Evolutionary conservation across 1,284 basidiomycete species (phyloP), one percentile per base, ranked within the genome.

Genomic region (Vanrija sp.): DNA sequence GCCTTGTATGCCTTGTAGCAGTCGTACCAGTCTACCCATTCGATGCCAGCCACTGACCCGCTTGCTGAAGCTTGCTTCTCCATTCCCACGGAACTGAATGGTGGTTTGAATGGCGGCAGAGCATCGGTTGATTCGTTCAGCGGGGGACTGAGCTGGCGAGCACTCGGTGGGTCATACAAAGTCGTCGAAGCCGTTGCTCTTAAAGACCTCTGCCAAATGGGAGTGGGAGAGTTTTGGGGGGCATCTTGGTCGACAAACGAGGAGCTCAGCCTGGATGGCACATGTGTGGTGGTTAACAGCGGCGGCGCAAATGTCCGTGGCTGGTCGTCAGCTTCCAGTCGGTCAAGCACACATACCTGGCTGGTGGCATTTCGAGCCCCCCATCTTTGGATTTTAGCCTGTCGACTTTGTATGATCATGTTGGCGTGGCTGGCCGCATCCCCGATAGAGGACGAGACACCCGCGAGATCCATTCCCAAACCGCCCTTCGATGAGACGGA

Each of bases 11-110:
- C 73, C 51, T 80, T 78, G 65, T 83, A 83, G 63, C 80, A 80
- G 64, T 83, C 81, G 51, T 81, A 72, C 81, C 81, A 83, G 62
- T 83, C 81, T 28, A 83, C 80, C 81, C 81, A 83, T 61, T 82
- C 81, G 52, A 83, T 80, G 38, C 80, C 80, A 10, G 71, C 68
- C 10, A 76, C 60, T 12, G 65, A 63, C 3, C 70, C 73, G 7
- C 65, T 66, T 2, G 67, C 57, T 28, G 69, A 70, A 1, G 52
- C 52, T 44, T 66, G 64, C 16, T 65, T 67, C 50, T 68, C 69
- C 69, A 75, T 72, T 0, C 44, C 43, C 3, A 63, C 47, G 4
- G 57, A 28, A 23, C 28, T 38, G n/a, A n/a, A 29, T 9, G 46
- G 14, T 18, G 40, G n/a, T 34, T 34, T 34, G 12, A 15, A 15